Conservation (phyloP, 2,329 filamentous ascomycete genomes). For the Ophiostoma triangulosporum region DNA sequence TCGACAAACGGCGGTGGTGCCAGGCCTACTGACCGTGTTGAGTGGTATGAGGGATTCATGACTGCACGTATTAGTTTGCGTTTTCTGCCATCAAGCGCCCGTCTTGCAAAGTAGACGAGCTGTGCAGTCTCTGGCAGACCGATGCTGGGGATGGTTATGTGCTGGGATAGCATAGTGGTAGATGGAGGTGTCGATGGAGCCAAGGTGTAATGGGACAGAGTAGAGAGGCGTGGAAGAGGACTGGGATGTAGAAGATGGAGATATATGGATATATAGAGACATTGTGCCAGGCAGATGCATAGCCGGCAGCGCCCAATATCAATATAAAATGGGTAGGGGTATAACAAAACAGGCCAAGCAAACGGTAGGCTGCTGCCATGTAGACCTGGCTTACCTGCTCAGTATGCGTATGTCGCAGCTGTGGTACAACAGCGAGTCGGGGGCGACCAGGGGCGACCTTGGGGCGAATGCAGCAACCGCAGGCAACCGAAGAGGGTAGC, state of each 20-base stretch:
- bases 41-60: constrained; percentile 12
- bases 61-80: constrained; percentile 10
- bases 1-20: constrained; percentile 5
- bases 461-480: background rate
- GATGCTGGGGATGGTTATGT: constrained; percentile 1
- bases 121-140: constrained; percentile 6
- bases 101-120: constrained; percentile 7
- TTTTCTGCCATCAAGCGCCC: constrained; percentile 4
- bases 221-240: background rate
- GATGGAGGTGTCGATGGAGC: background rate
- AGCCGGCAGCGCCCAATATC: background rate
- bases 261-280: background rate
- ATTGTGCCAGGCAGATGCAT: background rate
- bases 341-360: background rate
- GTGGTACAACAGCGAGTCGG: background rate
- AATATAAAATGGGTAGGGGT: background rate
- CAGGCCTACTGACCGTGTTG: constrained; percentile 9
- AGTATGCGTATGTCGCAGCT: background rate
- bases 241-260: background rate
- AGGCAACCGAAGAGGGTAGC: background rate
- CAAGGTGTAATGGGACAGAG: background rate
- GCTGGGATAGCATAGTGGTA: background rate
- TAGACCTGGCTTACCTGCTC: background rate
- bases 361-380: background rate
- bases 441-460: background rate